Conservation (phyloP, 106 monocot genomes). For the Iris macrosiphon region DNA sequence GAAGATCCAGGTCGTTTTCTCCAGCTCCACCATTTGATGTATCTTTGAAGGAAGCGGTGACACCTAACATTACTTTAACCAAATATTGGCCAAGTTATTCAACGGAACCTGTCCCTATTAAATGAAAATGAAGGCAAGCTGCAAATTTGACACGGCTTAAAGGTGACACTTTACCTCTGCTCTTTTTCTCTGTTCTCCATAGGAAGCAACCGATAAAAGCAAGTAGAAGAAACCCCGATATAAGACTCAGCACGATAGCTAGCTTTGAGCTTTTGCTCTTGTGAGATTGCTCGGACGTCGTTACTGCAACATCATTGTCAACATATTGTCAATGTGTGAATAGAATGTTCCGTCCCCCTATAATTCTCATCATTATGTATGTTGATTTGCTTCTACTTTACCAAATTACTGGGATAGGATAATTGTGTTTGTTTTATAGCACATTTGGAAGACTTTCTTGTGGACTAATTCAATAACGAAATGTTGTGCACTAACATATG, state of each 20-base stretch:
- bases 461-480: too few species aligned
- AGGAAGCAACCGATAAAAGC: conserved; percentile 1
- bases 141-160: neutral
- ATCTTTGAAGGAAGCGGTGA: neutral
- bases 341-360: too few species aligned
- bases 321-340: too few species aligned
- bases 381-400: too few species aligned
- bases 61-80: neutral
- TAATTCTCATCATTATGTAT: too few species aligned
- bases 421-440: too few species aligned
- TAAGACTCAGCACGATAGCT: conserved; percentile 2
- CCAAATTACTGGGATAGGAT: too few species aligned
- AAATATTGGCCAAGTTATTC: neutral
- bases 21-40: neutral
- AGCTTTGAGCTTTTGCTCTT: too few species aligned
- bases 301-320: too few species aligned
- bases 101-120: neutral
- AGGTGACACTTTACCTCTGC: neutral
- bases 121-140: neutral
- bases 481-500: too few species aligned
- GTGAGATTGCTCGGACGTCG: too few species aligned
- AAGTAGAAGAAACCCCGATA: neutral
- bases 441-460: too few species aligned
- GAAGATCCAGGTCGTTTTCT: conserved; percentile 11
- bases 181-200: conserved; percentile 12